phyloP scores from a whole-genome alignment of 2,329 filamentous ascomycete genomes.

The Aspergillus proliferans region DNA sequence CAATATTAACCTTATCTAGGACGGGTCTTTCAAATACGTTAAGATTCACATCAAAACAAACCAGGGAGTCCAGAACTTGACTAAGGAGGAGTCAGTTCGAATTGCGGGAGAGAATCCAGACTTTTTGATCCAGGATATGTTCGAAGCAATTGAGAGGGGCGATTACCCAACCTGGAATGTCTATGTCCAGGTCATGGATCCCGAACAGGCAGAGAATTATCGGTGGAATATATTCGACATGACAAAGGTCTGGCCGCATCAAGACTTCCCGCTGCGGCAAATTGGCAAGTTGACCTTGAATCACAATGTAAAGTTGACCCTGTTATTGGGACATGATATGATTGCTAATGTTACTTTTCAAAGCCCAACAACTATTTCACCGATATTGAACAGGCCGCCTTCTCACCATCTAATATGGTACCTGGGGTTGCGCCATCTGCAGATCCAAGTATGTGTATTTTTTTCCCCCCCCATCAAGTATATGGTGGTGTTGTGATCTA shows the following conservation, averaged over 20 bases:
- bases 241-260: slow-evolving; percentile 77
- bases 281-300: slow-evolving; percentile 74
- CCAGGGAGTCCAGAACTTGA: slow-evolving; percentile 45
- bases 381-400: slow-evolving; percentile 63
- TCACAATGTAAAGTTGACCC: slow-evolving; percentile 49
- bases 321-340: not conserved
- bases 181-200: slow-evolving; percentile 66
- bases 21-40: slow-evolving; percentile 57
- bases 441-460: slow-evolving; percentile 44
- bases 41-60: slow-evolving; percentile 47
- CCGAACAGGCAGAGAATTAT: slow-evolving; percentile 65
- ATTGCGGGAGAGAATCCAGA: slow-evolving; percentile 67
- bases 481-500: too few relatives aligned
- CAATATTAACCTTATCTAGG: slow-evolving; percentile 17
- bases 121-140: slow-evolving; percentile 69
- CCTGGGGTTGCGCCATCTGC: slow-evolving; percentile 58
- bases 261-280: slow-evolving; percentile 64
- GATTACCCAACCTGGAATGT: slow-evolving; percentile 70
- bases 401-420: slow-evolving; percentile 59
- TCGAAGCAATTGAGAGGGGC: slow-evolving; percentile 64
- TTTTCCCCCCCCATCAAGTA: too few relatives aligned
- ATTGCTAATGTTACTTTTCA: not conserved
- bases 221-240: slow-evolving; percentile 79
- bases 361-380: slow-evolving; percentile 55
- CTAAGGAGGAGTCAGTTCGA: slow-evolving; percentile 63